Conservation (phyloP, 1,284 basidiomycete species). For the Tremellales sp. region DNA sequence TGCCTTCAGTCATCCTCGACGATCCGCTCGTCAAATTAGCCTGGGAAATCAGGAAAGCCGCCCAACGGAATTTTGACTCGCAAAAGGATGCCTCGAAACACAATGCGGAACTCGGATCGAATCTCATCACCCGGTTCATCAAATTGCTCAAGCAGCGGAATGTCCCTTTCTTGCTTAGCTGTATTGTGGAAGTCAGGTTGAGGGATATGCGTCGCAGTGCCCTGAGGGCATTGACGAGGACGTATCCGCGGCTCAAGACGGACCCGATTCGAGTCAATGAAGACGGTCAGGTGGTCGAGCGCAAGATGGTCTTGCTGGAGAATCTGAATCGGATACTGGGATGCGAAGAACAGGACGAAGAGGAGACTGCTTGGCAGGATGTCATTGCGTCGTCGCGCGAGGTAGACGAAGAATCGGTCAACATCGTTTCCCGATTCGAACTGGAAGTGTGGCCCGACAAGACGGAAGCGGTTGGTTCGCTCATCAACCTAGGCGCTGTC, state of each 20-base stretch:
- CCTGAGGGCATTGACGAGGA: conserved; percentile 51
- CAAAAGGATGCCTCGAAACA: conserved; percentile 52
- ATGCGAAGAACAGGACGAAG: conserved; percentile 48
- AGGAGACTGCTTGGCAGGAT: conserved; percentile 44
- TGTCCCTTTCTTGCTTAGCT: conserved; percentile 53
- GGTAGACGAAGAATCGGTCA: conserved; percentile 27
- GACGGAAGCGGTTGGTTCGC: conserved; percentile 31
- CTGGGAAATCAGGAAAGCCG: conserved; percentile 70
- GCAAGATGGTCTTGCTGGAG: conserved; percentile 32
- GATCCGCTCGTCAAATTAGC: conserved; percentile 77
- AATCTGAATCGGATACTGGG: conserved; percentile 48
- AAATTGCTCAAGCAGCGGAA: conserved; percentile 45
- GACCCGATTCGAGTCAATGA: conserved; percentile 38
- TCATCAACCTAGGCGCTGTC: conserved; percentile 60
- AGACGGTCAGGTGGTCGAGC: conserved; percentile 32
- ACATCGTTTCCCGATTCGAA: conserved; percentile 35
- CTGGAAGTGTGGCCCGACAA: conserved; percentile 43
- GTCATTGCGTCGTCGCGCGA: conserved; percentile 25
- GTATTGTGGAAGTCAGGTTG: conserved; percentile 55
- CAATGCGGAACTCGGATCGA: conserved; percentile 54
- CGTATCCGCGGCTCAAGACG: conserved; percentile 48
- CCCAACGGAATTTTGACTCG: conserved; percentile 68
- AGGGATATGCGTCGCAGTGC: conserved; percentile 53
- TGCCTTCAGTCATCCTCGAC: conserved; percentile 66
- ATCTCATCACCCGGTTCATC: conserved; percentile 58